These are phyloP conservation scores for Conidiobolus incongruus DNA, from an alignment of 371 early-diverging fungal species.

Conservation along the genomic window DNA sequence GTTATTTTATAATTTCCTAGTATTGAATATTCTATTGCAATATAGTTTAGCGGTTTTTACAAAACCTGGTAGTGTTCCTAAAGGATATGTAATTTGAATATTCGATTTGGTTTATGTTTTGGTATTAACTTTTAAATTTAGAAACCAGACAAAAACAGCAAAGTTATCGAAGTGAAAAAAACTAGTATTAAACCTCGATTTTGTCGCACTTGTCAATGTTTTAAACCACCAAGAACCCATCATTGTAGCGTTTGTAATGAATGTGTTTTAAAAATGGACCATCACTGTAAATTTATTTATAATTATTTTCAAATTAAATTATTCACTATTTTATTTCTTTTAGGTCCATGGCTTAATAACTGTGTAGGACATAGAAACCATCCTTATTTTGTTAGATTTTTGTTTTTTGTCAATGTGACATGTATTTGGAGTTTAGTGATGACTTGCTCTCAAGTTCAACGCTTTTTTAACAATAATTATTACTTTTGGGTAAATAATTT, in stretches of 20 bases:
- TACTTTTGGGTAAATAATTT: slow-evolving; percentile 12
- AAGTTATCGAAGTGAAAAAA: slow-evolving; percentile 39
- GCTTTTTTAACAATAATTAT: slow-evolving; percentile 19
- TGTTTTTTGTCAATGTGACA: slow-evolving; percentile 39
- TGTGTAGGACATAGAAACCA: slow-evolving; percentile 83
- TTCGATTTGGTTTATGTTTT: not conserved
- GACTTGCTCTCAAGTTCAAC: slow-evolving; percentile 15
- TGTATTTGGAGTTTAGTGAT: slow-evolving; percentile 18
- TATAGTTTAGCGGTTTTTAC: slow-evolving; percentile 55
- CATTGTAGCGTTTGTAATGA: slow-evolving; percentile 53
- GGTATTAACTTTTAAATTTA: slow-evolving; percentile 2
- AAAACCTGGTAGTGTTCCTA: slow-evolving; percentile 60
- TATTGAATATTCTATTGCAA: slow-evolving; percentile 15
- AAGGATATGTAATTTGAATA: slow-evolving; percentile 26
- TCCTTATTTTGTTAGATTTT: slow-evolving; percentile 72
- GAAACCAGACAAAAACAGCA: slow-evolving; percentile 28
- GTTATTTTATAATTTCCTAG: not conserved
- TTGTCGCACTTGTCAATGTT: slow-evolving; percentile 46
- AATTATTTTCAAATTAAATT: no score
- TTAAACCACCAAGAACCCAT: slow-evolving; percentile 64
- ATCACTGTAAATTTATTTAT: slow-evolving; percentile 46
- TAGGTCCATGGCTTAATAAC: slow-evolving; percentile 87
- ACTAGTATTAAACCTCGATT: slow-evolving; percentile 41
- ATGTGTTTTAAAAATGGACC: slow-evolving; percentile 80
- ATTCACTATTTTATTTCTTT: not conserved